These are phyloP conservation scores for Penicillium tannophilum DNA, from an alignment of 495 filamentous ascomycete genomes.

Conservation along the genomic window DNA sequence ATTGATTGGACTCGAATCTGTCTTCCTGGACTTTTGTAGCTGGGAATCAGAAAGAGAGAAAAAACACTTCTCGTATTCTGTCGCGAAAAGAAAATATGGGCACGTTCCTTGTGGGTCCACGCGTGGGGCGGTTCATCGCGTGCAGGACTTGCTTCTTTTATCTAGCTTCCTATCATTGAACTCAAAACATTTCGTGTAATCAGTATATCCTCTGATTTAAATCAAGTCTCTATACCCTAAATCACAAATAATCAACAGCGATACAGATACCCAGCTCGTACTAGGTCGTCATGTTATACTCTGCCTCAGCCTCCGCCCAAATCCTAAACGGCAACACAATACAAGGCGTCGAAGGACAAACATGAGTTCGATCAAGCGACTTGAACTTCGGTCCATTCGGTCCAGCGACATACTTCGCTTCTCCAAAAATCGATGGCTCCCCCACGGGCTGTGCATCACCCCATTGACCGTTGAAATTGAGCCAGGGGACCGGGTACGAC, in stretches of 20 bases:
- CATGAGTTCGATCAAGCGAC: conserved; percentile 44
- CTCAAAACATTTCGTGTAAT: too few relatives aligned
- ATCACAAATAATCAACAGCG: neutral
- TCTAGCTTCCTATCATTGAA: neutral
- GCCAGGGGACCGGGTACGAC: conserved; percentile 46
- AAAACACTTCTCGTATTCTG: neutral
- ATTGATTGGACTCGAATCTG: neutral
- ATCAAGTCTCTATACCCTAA: neutral
- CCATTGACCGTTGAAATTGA: conserved; percentile 58
- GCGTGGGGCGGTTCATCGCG: neutral
- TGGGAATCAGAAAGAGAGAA: too few relatives aligned
- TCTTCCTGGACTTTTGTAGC: neutral
- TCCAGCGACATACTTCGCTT: conserved; percentile 51
- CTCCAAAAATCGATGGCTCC: conserved; percentile 52
- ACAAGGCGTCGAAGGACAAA: conserved; percentile 46
- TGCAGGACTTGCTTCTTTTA: neutral
- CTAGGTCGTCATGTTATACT: too few relatives aligned
- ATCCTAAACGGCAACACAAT: conserved; percentile 35
- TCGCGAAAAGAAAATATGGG: neutral
- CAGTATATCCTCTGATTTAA: too few relatives aligned
- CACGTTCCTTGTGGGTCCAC: conserved; percentile 1
- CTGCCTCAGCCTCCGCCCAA: conserved; percentile 14
- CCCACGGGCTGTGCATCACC: conserved; percentile 58
- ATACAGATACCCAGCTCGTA: neutral
- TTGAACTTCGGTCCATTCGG: conserved; percentile 60